A percentile compares a stretch with the other conserved stretches of the same genome.
These are phyloP conservation scores for Puccinia polysora DNA, from an alignment of 1,284 basidiomycete genomes.

Conservation along the genomic window DNA sequence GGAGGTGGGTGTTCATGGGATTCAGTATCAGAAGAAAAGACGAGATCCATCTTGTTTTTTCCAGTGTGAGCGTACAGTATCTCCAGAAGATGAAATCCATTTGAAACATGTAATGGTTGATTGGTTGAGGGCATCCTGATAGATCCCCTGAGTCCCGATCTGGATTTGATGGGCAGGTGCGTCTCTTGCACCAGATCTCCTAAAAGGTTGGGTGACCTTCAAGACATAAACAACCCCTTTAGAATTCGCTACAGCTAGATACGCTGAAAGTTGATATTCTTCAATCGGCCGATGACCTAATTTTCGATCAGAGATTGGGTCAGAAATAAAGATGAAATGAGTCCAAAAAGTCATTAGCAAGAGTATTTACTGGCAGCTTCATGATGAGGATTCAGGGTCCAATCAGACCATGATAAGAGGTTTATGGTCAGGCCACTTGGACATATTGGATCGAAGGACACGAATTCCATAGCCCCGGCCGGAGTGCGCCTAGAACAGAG, in stretches of 20 bases:
- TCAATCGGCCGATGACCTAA: not conserved
- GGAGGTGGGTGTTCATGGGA: not conserved
- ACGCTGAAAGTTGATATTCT: slow-evolving; percentile 2
- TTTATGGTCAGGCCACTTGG: not conserved
- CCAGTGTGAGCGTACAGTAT: not conserved
- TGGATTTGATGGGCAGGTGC: not conserved
- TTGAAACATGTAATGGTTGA: slow-evolving; percentile 12
- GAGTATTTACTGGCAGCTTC: slow-evolving; percentile 1
- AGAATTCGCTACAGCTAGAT: slow-evolving; percentile 26
- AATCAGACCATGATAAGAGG: slow-evolving; percentile 21
- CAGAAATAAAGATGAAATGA: not conserved
- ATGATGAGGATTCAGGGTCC: slow-evolving; percentile 6
- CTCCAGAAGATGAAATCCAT: slow-evolving; percentile 8
- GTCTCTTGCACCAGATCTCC: not conserved
- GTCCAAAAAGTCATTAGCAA: too few species aligned
- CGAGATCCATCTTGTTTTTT: not conserved
- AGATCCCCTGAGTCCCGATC: slow-evolving; percentile 1
- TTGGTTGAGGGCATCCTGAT: slow-evolving; percentile 9
- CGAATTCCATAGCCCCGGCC: slow-evolving; percentile 20
- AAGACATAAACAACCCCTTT: slow-evolving; percentile 21
- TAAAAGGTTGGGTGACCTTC: not conserved
- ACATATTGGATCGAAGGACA: slow-evolving; percentile 19
- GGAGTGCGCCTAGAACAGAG: slow-evolving; percentile 2
- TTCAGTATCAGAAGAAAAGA: not conserved
- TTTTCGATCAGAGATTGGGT: too few species aligned